These are phyloP conservation scores for Cardamine chenopodiifolia DNA, from an alignment of 345 rosid genomes.

Conservation along the genomic window DNA sequence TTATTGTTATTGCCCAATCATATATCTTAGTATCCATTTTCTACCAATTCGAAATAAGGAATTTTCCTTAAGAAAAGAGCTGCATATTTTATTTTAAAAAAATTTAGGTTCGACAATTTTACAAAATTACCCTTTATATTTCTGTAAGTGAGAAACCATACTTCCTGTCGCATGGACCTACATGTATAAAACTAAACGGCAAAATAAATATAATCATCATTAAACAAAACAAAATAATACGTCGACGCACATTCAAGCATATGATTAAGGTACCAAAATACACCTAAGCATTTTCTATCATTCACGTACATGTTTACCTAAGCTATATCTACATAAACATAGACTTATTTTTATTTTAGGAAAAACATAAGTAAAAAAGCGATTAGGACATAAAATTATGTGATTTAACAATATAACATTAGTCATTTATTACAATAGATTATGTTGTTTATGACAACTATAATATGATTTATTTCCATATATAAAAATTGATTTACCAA, in stretches of 20 bases:
- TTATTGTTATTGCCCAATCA: conserved; percentile 9
- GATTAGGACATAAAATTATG: too few relatives aligned
- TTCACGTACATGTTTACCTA: conserved; percentile 28
- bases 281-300: conserved; percentile 42
- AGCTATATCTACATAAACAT: background rate
- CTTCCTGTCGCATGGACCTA: conserved; percentile 36
- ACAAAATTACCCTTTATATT: conserved; percentile 3
- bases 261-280: conserved; percentile 45
- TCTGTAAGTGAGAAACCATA: conserved; percentile 21
- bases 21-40: background rate
- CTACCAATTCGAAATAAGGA: background rate
- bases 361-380: background rate
- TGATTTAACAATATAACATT: too few relatives aligned
- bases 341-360: background rate
- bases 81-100: too few relatives aligned
- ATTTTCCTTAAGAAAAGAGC: background rate
- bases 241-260: conserved; percentile 44
- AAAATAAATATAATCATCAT: conserved; percentile 26
- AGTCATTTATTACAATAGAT: too few relatives aligned
- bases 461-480: background rate
- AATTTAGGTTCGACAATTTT: background rate
- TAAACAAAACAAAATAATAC: conserved; percentile 43
- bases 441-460: background rate
- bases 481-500: background rate
- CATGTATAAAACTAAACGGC: conserved; percentile 26